Evolutionary conservation across 441 rosid genomes (phyloP).

Genomic region (Aleurites moluccanus): DNA sequence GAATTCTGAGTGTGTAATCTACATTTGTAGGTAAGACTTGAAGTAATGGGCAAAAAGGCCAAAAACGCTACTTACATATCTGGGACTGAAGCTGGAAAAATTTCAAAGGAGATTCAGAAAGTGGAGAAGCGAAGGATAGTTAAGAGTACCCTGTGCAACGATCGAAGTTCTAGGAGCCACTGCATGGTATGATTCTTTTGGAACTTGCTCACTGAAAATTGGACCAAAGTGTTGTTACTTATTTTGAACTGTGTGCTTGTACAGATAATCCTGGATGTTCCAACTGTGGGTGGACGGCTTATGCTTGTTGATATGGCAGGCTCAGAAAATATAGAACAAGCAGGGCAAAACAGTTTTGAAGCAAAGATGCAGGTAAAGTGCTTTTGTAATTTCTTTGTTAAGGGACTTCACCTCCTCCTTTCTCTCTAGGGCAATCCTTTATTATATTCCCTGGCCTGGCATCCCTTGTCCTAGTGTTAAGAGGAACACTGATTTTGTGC

Average conservation of each 20-base stretch:
- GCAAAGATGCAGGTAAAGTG: slow-evolving; percentile 87
- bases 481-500: slow-evolving; percentile 17
- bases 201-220: slow-evolving; percentile 3
- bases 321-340: slow-evolving; percentile 95
- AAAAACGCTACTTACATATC: slow-evolving; percentile 84
- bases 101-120: slow-evolving; percentile 84
- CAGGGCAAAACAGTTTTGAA: slow-evolving; percentile 88
- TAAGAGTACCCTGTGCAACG: slow-evolving; percentile 90
- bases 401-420: not conserved
- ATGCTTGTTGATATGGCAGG: slow-evolving; percentile 99
- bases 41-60: slow-evolving; percentile 96
- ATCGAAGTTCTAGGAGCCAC: slow-evolving; percentile 95
- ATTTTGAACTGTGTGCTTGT: slow-evolving; percentile 6
- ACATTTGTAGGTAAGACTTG: slow-evolving; percentile 71
- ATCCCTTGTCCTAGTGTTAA: not conserved
- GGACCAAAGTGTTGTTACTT: not conserved
- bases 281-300: slow-evolving; percentile 90
- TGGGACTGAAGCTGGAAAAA: slow-evolving; percentile 88
- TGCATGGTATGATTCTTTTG: slow-evolving; percentile 62
- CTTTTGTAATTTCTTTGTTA: not conserved
- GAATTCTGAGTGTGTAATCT: slow-evolving; percentile 5
- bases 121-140: slow-evolving; percentile 95
- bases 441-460: not conserved
- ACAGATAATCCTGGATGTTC: slow-evolving; percentile 93
- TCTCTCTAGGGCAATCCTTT: not conserved